Evolutionary conservation across 2,329 filamentous ascomycete species (phyloP).

Genomic region (Aspergillus tanneri): DNA sequence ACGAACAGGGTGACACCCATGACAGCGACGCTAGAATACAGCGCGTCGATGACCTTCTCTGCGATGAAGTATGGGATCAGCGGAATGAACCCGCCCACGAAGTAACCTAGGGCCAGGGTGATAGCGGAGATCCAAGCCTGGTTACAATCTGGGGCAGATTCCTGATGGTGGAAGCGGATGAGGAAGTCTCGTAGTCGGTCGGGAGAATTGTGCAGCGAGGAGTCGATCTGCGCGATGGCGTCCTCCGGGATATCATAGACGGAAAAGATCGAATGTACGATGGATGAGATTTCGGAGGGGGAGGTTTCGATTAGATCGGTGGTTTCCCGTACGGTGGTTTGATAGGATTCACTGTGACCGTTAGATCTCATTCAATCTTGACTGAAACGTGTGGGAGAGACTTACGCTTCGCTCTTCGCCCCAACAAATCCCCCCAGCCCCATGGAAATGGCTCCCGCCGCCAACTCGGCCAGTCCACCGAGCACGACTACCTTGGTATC

Average conservation of each 20-base stretch:
- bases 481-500: slow-evolving; percentile 67
- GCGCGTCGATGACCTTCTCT: slow-evolving; percentile 45
- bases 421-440: slow-evolving; percentile 73
- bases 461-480: slow-evolving; percentile 73
- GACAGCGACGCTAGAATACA: slow-evolving; percentile 50
- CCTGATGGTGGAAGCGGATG: slow-evolving; percentile 50
- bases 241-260: slow-evolving; percentile 41
- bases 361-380: not conserved
- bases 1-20: slow-evolving; percentile 43
- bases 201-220: slow-evolving; percentile 37
- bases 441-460: slow-evolving; percentile 75
- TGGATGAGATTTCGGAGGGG: slow-evolving; percentile 35
- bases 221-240: slow-evolving; percentile 37
- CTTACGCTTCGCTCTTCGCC: slow-evolving; percentile 53
- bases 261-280: slow-evolving; percentile 44
- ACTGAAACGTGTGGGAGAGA: not conserved
- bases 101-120: slow-evolving; percentile 68
- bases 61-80: slow-evolving; percentile 68
- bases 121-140: slow-evolving; percentile 56
- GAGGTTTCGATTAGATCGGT: slow-evolving; percentile 41
- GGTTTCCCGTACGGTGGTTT: slow-evolving; percentile 47
- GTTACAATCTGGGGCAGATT: slow-evolving; percentile 46
- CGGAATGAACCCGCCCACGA: slow-evolving; percentile 69
- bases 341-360: slow-evolving; percentile 43
- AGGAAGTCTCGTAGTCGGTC: slow-evolving; percentile 48